Base-by-base conservation (phyloP, 2,329 filamentous ascomycete genomes). In the Paracoccidioides lutzii region DNA sequence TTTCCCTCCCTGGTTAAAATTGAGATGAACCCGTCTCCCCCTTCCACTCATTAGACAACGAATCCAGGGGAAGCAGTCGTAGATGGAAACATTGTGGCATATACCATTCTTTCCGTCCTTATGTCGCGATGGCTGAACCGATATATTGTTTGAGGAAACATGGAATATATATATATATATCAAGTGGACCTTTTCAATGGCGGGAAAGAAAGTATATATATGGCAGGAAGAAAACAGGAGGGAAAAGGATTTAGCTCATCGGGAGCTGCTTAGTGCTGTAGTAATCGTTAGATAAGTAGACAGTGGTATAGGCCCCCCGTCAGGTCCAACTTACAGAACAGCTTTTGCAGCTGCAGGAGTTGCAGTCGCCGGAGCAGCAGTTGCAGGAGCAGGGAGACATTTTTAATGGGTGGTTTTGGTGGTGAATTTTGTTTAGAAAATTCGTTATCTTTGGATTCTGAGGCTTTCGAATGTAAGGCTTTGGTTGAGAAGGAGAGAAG, bases 361-460 rank as follows among this genome's bases (percentile, higher is more conserved):
- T 67, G 69, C 71, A 73, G 55, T 67, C 59, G 60, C 68, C 67
- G 60, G 64, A 60, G 69, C 69, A 72, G 67, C 67, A 68, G 68
- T 66, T 69, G 69, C 71, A 73, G 52, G 57, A 51, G 65, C 69
- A 73, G 65, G 70, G 70, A 68, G 63, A 64, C 70, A 72, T 73
- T 54, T 60, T 70, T 65, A 61, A 60, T 60, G 61, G 50, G 30
- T 52, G 12, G 46, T 14, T 55, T 61, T 53, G 53, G 55, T 56
- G 45, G 56, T 59, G 57, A 58, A 53, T 59, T 59, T 55, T 55
- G 56, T 4, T 50, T 59, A 22, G 52, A 41, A 54, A 53, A 54
- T 59, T 58, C 42, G 43, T 35, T 40, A 33, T 33, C 1, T 49
- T 41, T 53, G 14, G n/a, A 22, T 44, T 48, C 35, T 12, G n/a